A percentile compares a stretch with the other conserved stretches of the same genome.
phyloP scores from a whole-genome alignment of 805 yeast species.

The Yarrowia sp. region DNA sequence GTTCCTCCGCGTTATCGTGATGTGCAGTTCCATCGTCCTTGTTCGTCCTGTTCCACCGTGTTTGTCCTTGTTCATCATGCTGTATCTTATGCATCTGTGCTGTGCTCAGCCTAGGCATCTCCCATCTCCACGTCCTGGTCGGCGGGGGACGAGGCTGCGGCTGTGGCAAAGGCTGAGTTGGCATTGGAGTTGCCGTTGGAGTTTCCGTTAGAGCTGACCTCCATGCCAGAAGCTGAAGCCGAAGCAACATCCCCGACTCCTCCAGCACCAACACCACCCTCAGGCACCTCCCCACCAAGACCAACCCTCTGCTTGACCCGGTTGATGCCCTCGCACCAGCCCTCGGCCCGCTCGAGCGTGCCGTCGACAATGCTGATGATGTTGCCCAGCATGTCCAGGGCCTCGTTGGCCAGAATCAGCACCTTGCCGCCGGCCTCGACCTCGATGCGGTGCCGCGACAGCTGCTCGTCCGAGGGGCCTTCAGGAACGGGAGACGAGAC shows the following conservation, averaged over 20 bases:
- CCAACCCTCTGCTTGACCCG: constrained; percentile 29
- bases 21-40: too few species aligned
- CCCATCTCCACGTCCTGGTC: constrained; percentile 26
- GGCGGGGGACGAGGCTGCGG: neutral
- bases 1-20: too few species aligned
- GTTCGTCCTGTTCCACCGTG: too few species aligned
- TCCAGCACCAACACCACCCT: neutral
- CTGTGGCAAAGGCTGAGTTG: neutral
- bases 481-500: constrained; percentile 17
- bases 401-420: constrained; percentile 80
- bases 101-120: too few species aligned
- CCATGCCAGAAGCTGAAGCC: too few species aligned
- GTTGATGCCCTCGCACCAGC: constrained; percentile 55
- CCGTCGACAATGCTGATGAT: constrained; percentile 83
- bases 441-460: constrained; percentile 29
- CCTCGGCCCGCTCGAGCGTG: constrained; percentile 79
- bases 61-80: too few species aligned
- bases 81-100: neutral
- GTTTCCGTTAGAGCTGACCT: neutral
- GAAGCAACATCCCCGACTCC: neutral
- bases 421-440: constrained; percentile 60
- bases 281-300: neutral
- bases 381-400: constrained; percentile 79
- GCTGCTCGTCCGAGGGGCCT: constrained; percentile 22
- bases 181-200: neutral